Percentiles rank a stretch among this genome's conserved stretches.
These are phyloP conservation scores for Firmiana major DNA, from an alignment of 345 rosid species.

Conservation along the genomic window DNA sequence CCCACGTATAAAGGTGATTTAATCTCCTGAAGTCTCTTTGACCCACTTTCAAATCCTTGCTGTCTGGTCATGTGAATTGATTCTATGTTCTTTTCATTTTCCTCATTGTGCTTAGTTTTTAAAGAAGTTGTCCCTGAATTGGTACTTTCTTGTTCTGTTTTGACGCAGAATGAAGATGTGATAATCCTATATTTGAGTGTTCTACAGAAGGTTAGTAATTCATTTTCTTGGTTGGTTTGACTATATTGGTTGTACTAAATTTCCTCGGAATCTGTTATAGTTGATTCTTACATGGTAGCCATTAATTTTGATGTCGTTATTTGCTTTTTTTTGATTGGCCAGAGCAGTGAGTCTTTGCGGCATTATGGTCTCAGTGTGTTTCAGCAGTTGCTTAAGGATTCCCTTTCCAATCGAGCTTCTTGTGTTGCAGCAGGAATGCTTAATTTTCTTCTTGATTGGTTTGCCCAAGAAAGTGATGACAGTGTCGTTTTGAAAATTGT, in stretches of 20 bases:
- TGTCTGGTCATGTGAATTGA: background rate
- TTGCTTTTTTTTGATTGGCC: conserved; percentile 66
- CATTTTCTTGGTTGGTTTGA: conserved; percentile 14
- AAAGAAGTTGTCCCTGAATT: background rate
- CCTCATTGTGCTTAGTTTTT: background rate
- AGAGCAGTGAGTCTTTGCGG: conserved; percentile 96
- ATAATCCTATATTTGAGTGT: conserved; percentile 79
- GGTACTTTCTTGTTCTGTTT: conserved; percentile 24
- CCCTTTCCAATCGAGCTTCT: conserved; percentile 86
- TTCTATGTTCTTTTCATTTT: background rate
- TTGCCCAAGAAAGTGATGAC: conserved; percentile 72
- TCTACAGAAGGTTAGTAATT: conserved; percentile 85
- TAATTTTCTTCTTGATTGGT: conserved; percentile 93
- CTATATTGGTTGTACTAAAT: background rate
- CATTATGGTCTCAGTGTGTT: conserved; percentile 77
- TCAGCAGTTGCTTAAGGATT: conserved; percentile 82
- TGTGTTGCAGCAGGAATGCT: conserved; percentile 94
- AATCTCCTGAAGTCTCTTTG: conserved; percentile 7
- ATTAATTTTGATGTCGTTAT: conserved; percentile 27
- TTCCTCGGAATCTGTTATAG: background rate
- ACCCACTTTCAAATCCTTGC: background rate
- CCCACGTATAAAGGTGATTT: conserved; percentile 66
- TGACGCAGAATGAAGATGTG: conserved; percentile 88
- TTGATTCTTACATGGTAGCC: background rate
- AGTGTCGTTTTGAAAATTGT: conserved; percentile 71